Evolutionary conservation across 495 filamentous ascomycete species (phyloP), one percentile per base, ranked within the genome.

Genomic region (Xylaria bambusicola): DNA sequence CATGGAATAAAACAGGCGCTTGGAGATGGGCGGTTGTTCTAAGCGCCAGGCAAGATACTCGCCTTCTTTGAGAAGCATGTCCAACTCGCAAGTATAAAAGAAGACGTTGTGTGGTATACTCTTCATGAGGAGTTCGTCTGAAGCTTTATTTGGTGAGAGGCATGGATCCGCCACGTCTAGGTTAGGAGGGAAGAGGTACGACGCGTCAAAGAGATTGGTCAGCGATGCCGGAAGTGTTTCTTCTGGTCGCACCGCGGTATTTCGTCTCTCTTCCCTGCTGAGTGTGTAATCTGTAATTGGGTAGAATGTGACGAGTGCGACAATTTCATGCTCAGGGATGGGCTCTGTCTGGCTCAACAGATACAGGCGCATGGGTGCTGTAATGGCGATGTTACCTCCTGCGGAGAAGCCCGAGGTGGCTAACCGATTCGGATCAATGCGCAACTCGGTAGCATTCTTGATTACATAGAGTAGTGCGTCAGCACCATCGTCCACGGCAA

Each of bases 61-160:
- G 2, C 87, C 92, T 70, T 97, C 93, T 2, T 81, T 81, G 36
- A 92, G 76, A 23, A 97, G 73, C 89, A 96, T 94, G 66, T 97
- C 93, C 84, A 87, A 95, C 73, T 97, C 93, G 72, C 91, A 96
- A 10, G 89, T 86, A 62, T 86, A 90, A 44, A 97, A 71, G 3
- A 82, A 66, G 17, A 83, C 70, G 4, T 84, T 80, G 0, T 77
- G 69, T 5, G 77, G 80, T 1, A 84, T 73, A 66, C 81, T 76
- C 6, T 67, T 69, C 6, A 47, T 64, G 12, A 79, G 64, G 27
- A 74, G 33, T 23, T 75, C 71, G 55, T 79, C 75, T 4, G 69
- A 61, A 1, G 76, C 75, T 52, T 68, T 64, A 40, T 58, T 66
- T 0, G 78, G 78, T 2, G 77, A 79, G 5, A 80, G 56, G 10